Conservation (phyloP, 345 rosid genomes). For the Gynandropsis gynandra region DNA sequence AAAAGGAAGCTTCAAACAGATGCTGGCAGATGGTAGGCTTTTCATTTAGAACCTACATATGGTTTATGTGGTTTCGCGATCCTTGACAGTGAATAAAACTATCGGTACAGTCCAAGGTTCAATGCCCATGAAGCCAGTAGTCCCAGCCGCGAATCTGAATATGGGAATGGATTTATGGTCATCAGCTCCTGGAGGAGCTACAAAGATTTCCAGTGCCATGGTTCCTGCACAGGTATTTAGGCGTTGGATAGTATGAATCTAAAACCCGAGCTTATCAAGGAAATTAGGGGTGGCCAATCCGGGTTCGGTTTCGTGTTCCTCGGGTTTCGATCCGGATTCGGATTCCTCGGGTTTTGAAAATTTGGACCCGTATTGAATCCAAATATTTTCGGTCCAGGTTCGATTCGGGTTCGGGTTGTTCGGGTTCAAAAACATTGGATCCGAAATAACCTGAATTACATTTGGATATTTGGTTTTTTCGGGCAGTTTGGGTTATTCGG, state of each 20-base stretch:
- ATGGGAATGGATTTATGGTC: constrained; percentile 52
- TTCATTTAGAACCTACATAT: background rate
- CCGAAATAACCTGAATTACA: too few relatives aligned
- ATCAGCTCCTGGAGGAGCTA: constrained; percentile 38
- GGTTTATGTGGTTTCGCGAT: background rate
- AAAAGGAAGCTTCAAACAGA: constrained; percentile 50
- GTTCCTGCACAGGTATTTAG: constrained; percentile 46
- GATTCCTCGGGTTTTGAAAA: too few relatives aligned
- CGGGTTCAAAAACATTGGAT: too few relatives aligned
- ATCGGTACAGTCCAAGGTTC: constrained; percentile 18
- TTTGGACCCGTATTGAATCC: too few relatives aligned
- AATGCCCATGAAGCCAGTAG: constrained; percentile 49
- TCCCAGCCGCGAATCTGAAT: constrained; percentile 51
- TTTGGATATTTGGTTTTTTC: too few relatives aligned
- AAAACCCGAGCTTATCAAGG: too few relatives aligned
- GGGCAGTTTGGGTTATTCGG: too few relatives aligned
- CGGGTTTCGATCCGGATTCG: too few relatives aligned
- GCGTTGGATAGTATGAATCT: constrained; percentile 43
- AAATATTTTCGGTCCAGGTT: too few relatives aligned
- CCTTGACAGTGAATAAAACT: constrained; percentile 29
- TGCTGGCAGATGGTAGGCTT: constrained; percentile 57
- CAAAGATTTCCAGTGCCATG: constrained; percentile 38
- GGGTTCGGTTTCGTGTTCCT: too few relatives aligned
- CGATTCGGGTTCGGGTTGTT: too few relatives aligned
- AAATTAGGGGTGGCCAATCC: too few relatives aligned